Base-by-base conservation (phyloP, 169 alveolate species). In the Eimeria acervulina region DNA sequence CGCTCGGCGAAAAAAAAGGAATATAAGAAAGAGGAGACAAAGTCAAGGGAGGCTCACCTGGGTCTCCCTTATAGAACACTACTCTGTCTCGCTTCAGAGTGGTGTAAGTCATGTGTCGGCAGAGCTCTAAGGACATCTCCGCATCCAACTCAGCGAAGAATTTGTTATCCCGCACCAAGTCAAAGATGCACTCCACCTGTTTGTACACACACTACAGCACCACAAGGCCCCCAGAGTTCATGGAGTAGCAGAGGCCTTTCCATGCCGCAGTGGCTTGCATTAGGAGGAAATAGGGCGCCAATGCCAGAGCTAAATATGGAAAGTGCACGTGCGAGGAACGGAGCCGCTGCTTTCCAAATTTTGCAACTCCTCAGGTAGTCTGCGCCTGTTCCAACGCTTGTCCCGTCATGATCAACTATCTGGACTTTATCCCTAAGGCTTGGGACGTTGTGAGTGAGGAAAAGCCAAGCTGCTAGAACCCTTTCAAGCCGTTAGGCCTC, bases 51-150 rank as follows among this genome's bases (percentile, higher is more conserved):
- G 5, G 0, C 83, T 52, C 19, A 59, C 95, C 90, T 40, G 91
- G 66, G 38, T 91, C 95, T 47, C 95, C 95, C 51, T 91, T 91
- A 84, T 91, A 81, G 44, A 91, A 91, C 33, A 91, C 61, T 0
- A 91, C 95, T 19, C 95, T 38, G 80, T 91, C 88, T 52, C 44
- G 52, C 52, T 91, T 66, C 74, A 76, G 28, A 1, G 87, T 81
- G 52, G 88, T 81, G 83, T 91, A 91, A 19, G 81, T 91, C 95
- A 91, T 91, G 72, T 91, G 95, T 5, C 95, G 95, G 52, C 95
- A 91, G 26, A 91, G 40, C 95, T 91, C 95, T 38, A 78, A 63
- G 28, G 90, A 74, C 68, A 91, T 61, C 51, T 91, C 95, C 2
- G 92, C 92, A 8, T 91, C 95, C 47, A 91, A 76, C 26, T 91